These are phyloP conservation scores for Platanthera guangdongensis DNA, from an alignment of 106 monocot species.

Conservation along the genomic window DNA sequence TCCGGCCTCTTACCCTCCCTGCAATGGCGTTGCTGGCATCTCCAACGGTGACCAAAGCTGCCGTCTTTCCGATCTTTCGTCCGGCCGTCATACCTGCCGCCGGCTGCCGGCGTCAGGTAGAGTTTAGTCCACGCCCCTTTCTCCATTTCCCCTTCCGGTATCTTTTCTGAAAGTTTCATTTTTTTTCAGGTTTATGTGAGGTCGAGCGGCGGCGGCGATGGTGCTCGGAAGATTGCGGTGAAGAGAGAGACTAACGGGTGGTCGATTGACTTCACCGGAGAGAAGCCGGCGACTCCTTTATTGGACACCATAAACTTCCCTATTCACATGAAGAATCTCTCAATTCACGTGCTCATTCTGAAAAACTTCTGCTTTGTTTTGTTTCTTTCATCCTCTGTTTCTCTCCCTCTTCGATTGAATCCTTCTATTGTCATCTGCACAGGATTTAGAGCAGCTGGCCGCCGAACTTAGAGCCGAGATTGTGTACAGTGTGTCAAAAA, in stretches of 20 bases:
- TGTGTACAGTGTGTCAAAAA: slow-evolving; percentile 57
- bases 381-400: neutral
- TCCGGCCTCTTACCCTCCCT: neutral
- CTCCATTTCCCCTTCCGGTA: neutral
- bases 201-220: slow-evolving; percentile 15
- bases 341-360: slow-evolving; percentile 21
- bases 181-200: slow-evolving; percentile 30
- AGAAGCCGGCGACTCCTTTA: slow-evolving; percentile 68
- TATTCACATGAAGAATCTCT: slow-evolving; percentile 83
- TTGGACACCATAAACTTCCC: slow-evolving; percentile 82
- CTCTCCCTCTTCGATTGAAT: neutral
- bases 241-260: slow-evolving; percentile 27
- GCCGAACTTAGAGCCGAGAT: slow-evolving; percentile 73
- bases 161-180: neutral
- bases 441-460: slow-evolving; percentile 77
- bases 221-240: slow-evolving; percentile 20
- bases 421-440: neutral
- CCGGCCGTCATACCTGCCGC: neutral
- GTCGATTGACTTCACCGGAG: slow-evolving; percentile 53
- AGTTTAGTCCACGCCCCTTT: neutral
- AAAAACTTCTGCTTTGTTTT: neutral
- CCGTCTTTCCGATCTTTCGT: neutral
- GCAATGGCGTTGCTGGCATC: slow-evolving; percentile 1
- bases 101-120: slow-evolving; percentile 7
- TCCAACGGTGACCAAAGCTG: neutral